Conservation (phyloP, 345 rosid genomes). For the Tarenaya hassleriana region DNA sequence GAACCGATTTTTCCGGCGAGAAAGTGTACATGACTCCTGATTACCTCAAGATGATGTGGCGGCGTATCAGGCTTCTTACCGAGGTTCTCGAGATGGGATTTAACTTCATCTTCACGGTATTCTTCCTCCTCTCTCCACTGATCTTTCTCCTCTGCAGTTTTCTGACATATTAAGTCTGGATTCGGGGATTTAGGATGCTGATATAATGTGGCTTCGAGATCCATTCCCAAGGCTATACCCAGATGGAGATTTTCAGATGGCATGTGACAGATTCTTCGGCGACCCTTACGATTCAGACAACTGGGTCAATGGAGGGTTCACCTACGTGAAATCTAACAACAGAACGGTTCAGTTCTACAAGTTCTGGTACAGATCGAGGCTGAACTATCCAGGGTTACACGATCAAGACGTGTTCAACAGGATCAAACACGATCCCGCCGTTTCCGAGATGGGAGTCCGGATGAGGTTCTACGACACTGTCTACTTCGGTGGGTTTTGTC, state of each 20-base stretch:
- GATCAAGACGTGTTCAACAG: constrained; percentile 77
- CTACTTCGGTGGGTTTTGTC: constrained; percentile 69
- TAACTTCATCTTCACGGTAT: constrained; percentile 63
- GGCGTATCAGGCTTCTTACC: constrained; percentile 42
- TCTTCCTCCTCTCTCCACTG: constrained; percentile 9
- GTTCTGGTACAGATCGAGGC: constrained; percentile 58
- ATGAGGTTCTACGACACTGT: constrained; percentile 61
- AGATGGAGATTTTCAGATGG: constrained; percentile 72
- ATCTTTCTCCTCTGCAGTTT: not conserved
- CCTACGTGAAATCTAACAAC: constrained; percentile 46
- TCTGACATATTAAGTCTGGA: not conserved
- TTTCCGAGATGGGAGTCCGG: constrained; percentile 31
- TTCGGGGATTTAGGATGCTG: constrained; percentile 49
- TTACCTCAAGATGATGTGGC: constrained; percentile 74
- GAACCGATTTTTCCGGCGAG: constrained; percentile 37
- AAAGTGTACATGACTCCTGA: constrained; percentile 45
- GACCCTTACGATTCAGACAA: constrained; percentile 36
- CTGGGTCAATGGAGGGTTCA: constrained; percentile 67
- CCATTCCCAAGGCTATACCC: constrained; percentile 58
- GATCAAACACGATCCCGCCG: constrained; percentile 41
- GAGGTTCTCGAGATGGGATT: constrained; percentile 48
- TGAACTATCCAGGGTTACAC: constrained; percentile 38
- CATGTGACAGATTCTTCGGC: constrained; percentile 55
- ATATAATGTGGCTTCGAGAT: constrained; percentile 68
- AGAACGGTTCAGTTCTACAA: constrained; percentile 53